Base-by-base conservation (phyloP, 805 yeast genomes). In the Wickerhamomyces ciferrii region DNA sequence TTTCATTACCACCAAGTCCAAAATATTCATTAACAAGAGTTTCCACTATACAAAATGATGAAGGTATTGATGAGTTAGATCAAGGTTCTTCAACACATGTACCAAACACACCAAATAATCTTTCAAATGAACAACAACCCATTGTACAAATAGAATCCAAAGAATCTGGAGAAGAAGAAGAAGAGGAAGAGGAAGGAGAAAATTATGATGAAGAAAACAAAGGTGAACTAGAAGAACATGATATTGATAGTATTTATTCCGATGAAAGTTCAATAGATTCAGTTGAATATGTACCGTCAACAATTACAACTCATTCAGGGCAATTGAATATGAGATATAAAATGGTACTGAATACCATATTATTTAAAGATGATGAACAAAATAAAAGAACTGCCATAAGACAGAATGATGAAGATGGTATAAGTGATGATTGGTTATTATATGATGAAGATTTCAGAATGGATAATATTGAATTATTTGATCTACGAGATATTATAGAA, bases 351-450 rank as follows among this genome's bases (percentile, higher is more conserved):
- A 45, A 58, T 20, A 51, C 53, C 4, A 56, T 59, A 24, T 37
- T 59, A 2, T 46, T 55, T 32, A 51, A 53, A 31, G 54, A 56
- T 25, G 36, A 52, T 13, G 50, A 52, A 17, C 53, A 53, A 14
- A 52, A 50, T 20, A 43, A 50, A 4, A 52, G 44, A 32, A 55
- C 61, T 1, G 63, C 62, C 7, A 56, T 59, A 6, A 43, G 61
- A 15, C 63, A 59, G 35, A 42, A 52, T 15, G 42, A 39, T 19
- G 54, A 49, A 9, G 67, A 68, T 5, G 55, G 59, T 48, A 55
- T 65, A 35, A 60, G 60, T 15, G 73, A 69, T 42, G 72, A 70
- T 40, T 70, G 75, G 75, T 50, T 70, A 14, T 49, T 70, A 5
- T 70, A 70, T 44, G 75, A 70, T 50, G 58, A 65, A 4, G 51